Conservation (phyloP, 73 alveolate genomes). For the Paramecium caudatum region DNA sequence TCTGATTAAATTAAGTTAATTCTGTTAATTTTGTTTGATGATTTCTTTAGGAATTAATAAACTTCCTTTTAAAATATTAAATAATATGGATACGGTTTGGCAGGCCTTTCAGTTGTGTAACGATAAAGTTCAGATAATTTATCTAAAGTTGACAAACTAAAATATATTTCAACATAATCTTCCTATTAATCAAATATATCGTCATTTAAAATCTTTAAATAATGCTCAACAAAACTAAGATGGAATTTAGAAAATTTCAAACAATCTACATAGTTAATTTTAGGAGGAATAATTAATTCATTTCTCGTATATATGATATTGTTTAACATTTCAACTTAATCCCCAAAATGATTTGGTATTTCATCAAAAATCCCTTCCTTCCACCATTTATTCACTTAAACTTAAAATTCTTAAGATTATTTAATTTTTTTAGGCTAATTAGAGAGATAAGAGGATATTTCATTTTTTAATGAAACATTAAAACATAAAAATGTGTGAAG, state of each 20-base stretch:
- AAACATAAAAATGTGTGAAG: conserved; percentile 23
- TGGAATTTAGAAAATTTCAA: not conserved
- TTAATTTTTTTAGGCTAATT: not conserved
- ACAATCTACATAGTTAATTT: not conserved
- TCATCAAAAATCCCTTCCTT: conserved; percentile 14
- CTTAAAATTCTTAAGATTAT: not conserved
- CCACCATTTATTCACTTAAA: not conserved
- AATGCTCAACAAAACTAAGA: not conserved
- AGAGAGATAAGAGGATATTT: not conserved
- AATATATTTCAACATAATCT: not conserved
- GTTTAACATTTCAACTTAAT: not conserved
- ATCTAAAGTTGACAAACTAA: not conserved
- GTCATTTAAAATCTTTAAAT: not conserved
- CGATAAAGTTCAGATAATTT: not conserved
- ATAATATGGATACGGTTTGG: conserved; percentile 27
- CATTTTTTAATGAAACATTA: not conserved
- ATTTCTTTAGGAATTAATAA: not conserved
- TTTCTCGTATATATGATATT: not conserved
- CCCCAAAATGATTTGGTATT: conserved; percentile 5
- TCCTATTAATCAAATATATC: not conserved
- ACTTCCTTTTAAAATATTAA: not conserved
- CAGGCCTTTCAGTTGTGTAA: conserved; percentile 28
- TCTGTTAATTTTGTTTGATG: not conserved
- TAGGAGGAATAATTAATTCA: conserved; percentile 1
- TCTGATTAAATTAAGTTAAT: not conserved